phyloP scores from a whole-genome alignment of 306 rosid genomes.

The Potentilla sterilis region DNA sequence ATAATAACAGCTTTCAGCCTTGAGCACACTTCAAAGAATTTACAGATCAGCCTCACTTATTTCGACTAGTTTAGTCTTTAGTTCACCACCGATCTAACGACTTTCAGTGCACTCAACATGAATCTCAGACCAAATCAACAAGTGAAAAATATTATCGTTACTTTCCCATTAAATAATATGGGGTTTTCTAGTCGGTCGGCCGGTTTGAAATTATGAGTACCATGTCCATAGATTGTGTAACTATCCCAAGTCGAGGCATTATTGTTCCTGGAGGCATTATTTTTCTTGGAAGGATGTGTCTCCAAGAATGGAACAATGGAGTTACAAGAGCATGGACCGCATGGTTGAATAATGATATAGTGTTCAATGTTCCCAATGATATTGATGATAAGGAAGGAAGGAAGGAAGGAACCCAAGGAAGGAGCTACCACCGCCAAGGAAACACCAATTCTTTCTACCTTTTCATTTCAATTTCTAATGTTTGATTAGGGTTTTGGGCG shows the following conservation, averaged over 20 bases:
- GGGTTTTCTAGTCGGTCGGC: background rate
- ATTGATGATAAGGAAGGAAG: slow-evolving; percentile 33
- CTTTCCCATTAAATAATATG: background rate
- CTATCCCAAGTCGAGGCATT: background rate
- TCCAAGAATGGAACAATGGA: slow-evolving; percentile 27
- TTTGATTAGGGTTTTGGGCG: background rate
- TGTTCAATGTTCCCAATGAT: slow-evolving; percentile 12
- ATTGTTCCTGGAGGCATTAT: no score
- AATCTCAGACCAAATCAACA: background rate
- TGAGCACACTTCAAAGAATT: background rate
- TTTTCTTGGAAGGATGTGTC: slow-evolving; percentile 15
- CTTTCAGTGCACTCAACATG: background rate
- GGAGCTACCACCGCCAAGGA: slow-evolving; percentile 57
- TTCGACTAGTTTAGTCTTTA: background rate
- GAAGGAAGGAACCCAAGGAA: slow-evolving; percentile 17
- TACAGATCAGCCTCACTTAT: background rate
- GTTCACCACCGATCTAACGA: background rate
- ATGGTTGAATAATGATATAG: background rate
- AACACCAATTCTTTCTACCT: slow-evolving; percentile 27
- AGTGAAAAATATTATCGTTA: background rate
- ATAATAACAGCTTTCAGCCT: background rate
- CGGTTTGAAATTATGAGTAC: background rate
- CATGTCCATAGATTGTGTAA: background rate
- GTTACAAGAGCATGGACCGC: slow-evolving; percentile 28
- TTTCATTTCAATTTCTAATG: background rate